A percentile compares a stretch with the other conserved stretches of the same genome.
Conservation (phyloP, 306 rosid genomes). For the Cyamopsis tetragonoloba region DNA sequence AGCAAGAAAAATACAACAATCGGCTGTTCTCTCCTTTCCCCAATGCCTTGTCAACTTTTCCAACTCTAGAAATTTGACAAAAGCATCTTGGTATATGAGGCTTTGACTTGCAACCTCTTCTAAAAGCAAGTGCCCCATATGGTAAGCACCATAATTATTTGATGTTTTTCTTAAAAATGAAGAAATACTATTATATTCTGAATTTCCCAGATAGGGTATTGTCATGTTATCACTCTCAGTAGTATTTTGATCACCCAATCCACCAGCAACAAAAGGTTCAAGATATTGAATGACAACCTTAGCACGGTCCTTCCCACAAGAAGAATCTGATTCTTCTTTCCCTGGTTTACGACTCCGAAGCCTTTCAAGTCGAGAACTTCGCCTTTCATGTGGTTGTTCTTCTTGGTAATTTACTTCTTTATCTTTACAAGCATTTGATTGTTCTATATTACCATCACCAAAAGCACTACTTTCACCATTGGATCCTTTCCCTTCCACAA, state of each 20-base stretch:
- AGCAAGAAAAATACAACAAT: slow-evolving; percentile 78
- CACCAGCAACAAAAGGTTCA: slow-evolving; percentile 68
- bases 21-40: slow-evolving; percentile 85
- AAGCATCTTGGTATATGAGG: slow-evolving; percentile 55
- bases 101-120: slow-evolving; percentile 67
- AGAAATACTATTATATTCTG: slow-evolving; percentile 55
- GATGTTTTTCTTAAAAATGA: slow-evolving; percentile 59
- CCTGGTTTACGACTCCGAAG: slow-evolving; percentile 95
- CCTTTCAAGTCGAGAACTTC: slow-evolving; percentile 95
- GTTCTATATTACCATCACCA: slow-evolving; percentile 52
- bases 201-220: slow-evolving; percentile 47
- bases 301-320: slow-evolving; percentile 63
- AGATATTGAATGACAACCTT: slow-evolving; percentile 70
- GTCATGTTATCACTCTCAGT: slow-evolving; percentile 31
- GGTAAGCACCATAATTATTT: slow-evolving; percentile 81
- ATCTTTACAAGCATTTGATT: slow-evolving; percentile 47
- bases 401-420: slow-evolving; percentile 59
- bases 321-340: slow-evolving; percentile 79
- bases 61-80: slow-evolving; percentile 78
- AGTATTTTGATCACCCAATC: slow-evolving; percentile 38
- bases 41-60: slow-evolving; percentile 88
- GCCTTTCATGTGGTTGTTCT: slow-evolving; percentile 87
- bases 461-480: slow-evolving; percentile 33
- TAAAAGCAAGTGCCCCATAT: slow-evolving; percentile 75
- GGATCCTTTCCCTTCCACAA: slow-evolving; percentile 48